A percentile compares a stretch with the other conserved stretches of the same genome.
Evolutionary conservation across 108 stramenopile species (phyloP).

Genomic region (Cyclotella cryptica): DNA sequence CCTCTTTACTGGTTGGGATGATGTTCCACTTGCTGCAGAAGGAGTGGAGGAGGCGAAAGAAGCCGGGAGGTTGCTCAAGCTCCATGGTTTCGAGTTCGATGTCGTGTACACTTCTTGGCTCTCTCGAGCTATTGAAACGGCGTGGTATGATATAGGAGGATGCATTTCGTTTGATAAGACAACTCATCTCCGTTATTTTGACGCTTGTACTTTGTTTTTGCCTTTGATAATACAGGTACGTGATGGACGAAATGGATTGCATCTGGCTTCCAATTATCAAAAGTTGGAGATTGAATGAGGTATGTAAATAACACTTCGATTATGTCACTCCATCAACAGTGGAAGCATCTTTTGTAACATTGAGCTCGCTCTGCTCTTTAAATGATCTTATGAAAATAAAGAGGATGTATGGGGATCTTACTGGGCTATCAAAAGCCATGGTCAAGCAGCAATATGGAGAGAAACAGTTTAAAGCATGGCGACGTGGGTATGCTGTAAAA

Average conservation of each 20-base stretch:
- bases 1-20: conserved; percentile 94
- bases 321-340: too few species aligned
- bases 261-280: conserved; percentile 95
- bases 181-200: background rate
- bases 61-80: conserved; percentile 81
- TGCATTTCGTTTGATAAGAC: too few species aligned
- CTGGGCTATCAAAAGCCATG: conserved; percentile 93
- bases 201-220: background rate
- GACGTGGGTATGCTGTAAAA: conserved; percentile 82
- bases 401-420: conserved; percentile 82
- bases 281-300: conserved; percentile 94
- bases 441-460: conserved; percentile 92
- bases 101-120: conserved; percentile 94
- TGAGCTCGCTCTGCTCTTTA: too few species aligned
- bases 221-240: conserved; percentile 46
- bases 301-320: too few species aligned
- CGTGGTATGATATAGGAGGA: background rate
- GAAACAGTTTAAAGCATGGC: conserved; percentile 93
- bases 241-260: conserved; percentile 91
- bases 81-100: conserved; percentile 76
- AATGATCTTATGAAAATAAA: background rate
- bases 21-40: conserved; percentile 87
- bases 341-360: too few species aligned
- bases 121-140: conserved; percentile 90
- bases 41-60: conserved; percentile 88